Conservation (phyloP, 768 basidiomycete genomes). For the Mycena floridula region DNA sequence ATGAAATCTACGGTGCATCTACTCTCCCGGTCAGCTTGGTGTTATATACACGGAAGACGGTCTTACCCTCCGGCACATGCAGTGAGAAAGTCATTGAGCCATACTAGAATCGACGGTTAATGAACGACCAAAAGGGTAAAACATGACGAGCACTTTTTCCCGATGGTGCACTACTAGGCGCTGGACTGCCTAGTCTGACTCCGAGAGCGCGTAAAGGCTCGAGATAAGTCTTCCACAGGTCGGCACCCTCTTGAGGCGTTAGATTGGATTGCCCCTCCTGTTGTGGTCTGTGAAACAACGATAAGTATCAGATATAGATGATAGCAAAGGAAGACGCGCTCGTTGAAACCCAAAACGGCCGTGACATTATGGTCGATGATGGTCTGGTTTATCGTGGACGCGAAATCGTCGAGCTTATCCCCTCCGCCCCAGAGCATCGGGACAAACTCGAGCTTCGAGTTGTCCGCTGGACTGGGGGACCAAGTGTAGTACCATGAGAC, state of each 20-base stretch:
- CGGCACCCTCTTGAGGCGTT: slow-evolving; percentile 39
- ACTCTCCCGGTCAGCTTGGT: no score
- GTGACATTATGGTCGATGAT: slow-evolving; percentile 30
- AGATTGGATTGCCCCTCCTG: slow-evolving; percentile 43
- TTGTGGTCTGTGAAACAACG: slow-evolving; percentile 17
- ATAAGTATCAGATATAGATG: not conserved
- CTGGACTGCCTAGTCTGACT: slow-evolving; percentile 47
- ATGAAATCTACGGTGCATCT: slow-evolving; percentile 58
- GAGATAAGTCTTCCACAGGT: slow-evolving; percentile 45
- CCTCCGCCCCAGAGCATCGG: slow-evolving; percentile 50
- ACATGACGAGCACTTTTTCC: no score
- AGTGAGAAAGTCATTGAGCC: slow-evolving; percentile 46
- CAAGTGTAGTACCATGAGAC: slow-evolving; percentile 55
- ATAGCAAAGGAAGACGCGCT: slow-evolving; percentile 23
- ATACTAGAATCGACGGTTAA: no score
- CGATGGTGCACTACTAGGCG: slow-evolving; percentile 42
- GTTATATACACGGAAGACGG: no score
- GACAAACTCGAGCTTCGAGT: slow-evolving; percentile 43
- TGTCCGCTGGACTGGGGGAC: slow-evolving; percentile 25
- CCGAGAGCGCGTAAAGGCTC: slow-evolving; percentile 42
- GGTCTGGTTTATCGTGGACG: slow-evolving; percentile 32
- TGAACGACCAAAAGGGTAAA: no score
- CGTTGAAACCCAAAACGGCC: slow-evolving; percentile 48
- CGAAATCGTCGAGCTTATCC: slow-evolving; percentile 30
- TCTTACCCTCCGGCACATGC: slow-evolving; percentile 39